Conservation (phyloP, 495 filamentous ascomycete genomes). For the Xylaria bambusicola region DNA sequence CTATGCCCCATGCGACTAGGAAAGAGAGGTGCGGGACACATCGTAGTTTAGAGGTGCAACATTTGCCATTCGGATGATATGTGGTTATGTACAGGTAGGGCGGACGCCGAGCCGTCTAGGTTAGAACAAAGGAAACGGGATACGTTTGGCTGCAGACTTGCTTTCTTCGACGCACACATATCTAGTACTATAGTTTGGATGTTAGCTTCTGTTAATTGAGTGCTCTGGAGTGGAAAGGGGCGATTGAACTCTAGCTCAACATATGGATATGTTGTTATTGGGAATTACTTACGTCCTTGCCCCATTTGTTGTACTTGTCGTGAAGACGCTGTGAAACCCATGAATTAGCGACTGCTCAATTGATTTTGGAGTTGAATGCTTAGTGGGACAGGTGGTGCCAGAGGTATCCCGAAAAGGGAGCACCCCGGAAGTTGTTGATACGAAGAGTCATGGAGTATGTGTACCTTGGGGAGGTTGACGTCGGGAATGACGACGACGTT, state of each 20-base stretch:
- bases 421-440: not conserved
- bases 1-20: not conserved
- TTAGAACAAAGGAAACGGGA: conserved; percentile 12
- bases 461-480: conserved; percentile 88
- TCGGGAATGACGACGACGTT: conserved; percentile 92
- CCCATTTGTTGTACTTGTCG: conserved; percentile 98
- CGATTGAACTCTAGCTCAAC: too few relatives aligned
- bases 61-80: conserved; percentile 7
- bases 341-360: not conserved
- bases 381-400: not conserved
- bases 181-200: not conserved
- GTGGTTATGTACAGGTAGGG: conserved; percentile 17
- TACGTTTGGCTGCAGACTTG: conserved; percentile 2
- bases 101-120: conserved; percentile 13
- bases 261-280: not conserved
- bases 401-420: not conserved
- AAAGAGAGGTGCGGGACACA: not conserved
- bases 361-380: not conserved
- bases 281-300: conserved; percentile 65
- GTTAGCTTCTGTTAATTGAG: too few relatives aligned
- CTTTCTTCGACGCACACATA: conserved; percentile 7
- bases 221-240: too few relatives aligned
- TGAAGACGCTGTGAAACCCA: conserved; percentile 67
- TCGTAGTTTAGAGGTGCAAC: not conserved
- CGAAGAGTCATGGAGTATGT: not conserved